Base-by-base conservation (phyloP, 495 filamentous ascomycete species). In the Aspergillus cavernicola region DNA sequence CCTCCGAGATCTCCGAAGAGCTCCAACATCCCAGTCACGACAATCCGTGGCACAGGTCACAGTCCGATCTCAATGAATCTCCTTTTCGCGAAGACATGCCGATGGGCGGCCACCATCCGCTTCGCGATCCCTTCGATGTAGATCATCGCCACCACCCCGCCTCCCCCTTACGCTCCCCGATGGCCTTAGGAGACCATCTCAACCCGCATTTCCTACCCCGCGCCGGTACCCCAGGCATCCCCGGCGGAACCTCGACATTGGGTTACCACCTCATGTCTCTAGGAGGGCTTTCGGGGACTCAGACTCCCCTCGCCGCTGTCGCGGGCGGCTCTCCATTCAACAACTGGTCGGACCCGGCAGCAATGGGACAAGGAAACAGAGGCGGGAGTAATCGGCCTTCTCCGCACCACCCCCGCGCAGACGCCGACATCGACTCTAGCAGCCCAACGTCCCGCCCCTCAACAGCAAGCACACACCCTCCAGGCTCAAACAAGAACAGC, bases 301-400 rank as follows among this genome's bases (percentile, higher is more conserved):
- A 90, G 41, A 97, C 92, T 2, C 93, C 92, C 0, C 79, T 96
- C 0, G 88, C 89, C 1, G 90, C 89, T 6, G 88, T 92, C 6
- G 88, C 89, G n/a, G 86, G 89, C 10, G 80, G 84, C 61, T 68
- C 75, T 15, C 75, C 78, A 7, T 79, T 81, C 37, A 72, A 70
- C 49, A 70, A 71, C 28, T 84, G 80, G 79, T 68, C 72, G 10
- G 77, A 74, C 37, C 55, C 67, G 1, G 59, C 60, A 20, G 4
- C 39, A 26, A 49, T 66, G 58, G 64, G 31, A 53, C 18, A 22
- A 43, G 59, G 40, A 23, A 56, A n/a, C 57, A 47, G 32, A 36
- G 38, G 35, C 52, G 43, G 28, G 40, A 39, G 24, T 28, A 9
- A 20, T 55, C 29, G 58, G 20, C 20, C 45, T 8, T 36, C 38